Evolutionary conservation across 495 filamentous ascomycete genomes (phyloP), one percentile per base, ranked within the genome.

Genomic region (Hyaloscypha variabilis): DNA sequence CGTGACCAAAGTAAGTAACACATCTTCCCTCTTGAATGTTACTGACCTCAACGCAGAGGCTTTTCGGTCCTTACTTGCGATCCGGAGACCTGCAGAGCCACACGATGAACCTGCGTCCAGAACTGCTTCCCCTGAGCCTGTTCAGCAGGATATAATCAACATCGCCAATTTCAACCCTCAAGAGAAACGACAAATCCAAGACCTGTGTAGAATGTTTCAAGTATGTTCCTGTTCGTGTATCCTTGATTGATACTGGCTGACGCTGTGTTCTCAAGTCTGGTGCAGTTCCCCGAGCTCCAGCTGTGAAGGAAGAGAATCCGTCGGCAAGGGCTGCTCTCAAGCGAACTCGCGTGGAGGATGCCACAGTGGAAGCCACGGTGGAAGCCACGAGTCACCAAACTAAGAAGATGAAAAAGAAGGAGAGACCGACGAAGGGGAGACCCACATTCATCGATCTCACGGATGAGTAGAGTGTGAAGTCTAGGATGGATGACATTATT

Each of bases 11-110:
- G 39, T 46, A 19, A 46, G 17, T 46, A 4, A 17, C 3, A 11
- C 0, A 1, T 46, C 39, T 46, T 8, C 17, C 39, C 19, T 46
- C 13, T 19, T n/a, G n/a, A 17, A 10, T 46, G 11, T 46, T 46
- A 17, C 39, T 46, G 19, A 46, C 19, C 0, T 17, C 6, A 11
- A 17, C 13, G 39, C 39, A 50, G 61, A 63, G 17, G 51, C 62
- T 19, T 28, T 64, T 1, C 29, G 51, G 26, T 23, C 28, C 23
- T 54, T 64, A 13, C 57, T 36, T 30, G 28, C 62, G 21, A 61
- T 66, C 24, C 49, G 26, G 8, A 39, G 56, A 3, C 46, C 57
- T n/a, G 49, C 58, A 6, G 39, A 46, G 6, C 39, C 39, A 4
- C 11, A 46, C 11, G 11, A 46, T 17, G 39, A 10, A 17, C 10